phyloP scores from a whole-genome alignment of 1,284 basidiomycete genomes.

The Entoloma clypeatum region DNA sequence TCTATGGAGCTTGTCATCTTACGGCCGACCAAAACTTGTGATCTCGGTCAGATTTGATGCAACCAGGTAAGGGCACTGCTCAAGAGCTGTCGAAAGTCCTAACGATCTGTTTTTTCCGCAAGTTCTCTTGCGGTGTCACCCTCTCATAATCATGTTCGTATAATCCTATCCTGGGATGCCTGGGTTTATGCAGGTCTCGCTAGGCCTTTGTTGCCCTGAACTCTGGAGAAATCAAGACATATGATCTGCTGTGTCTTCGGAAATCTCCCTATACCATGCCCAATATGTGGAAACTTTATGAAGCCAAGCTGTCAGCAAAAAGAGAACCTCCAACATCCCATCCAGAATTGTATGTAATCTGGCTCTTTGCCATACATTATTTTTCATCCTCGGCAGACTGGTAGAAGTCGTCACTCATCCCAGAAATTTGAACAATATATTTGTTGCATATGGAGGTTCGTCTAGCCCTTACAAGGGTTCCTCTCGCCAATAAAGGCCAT shows the following conservation, averaged over 20 bases:
- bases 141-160: constrained; percentile 72
- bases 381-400: constrained; percentile 28
- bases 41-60: constrained; percentile 49
- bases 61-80: constrained; percentile 29
- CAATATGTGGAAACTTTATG: constrained; percentile 75
- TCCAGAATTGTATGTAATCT: constrained; percentile 41
- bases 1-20: constrained; percentile 62
- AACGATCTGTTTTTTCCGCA: constrained; percentile 10
- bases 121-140: constrained; percentile 50
- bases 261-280: constrained; percentile 65
- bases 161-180: constrained; percentile 12
- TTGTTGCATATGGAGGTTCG: constrained; percentile 79
- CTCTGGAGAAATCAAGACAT: constrained; percentile 61
- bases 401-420: constrained; percentile 74
- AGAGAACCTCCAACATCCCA: constrained; percentile 43
- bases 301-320: constrained; percentile 59
- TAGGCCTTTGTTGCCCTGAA: constrained; percentile 60
- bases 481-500: constrained; percentile 3
- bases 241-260: constrained; percentile 63
- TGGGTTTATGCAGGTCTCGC: constrained; percentile 9
- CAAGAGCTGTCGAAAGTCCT: not conserved
- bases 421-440: constrained; percentile 74
- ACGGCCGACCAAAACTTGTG: constrained; percentile 53
- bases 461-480: not conserved
- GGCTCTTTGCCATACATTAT: not conserved